phyloP scores from a whole-genome alignment of 768 basidiomycete genomes.

The Antrodiella citrinella region DNA sequence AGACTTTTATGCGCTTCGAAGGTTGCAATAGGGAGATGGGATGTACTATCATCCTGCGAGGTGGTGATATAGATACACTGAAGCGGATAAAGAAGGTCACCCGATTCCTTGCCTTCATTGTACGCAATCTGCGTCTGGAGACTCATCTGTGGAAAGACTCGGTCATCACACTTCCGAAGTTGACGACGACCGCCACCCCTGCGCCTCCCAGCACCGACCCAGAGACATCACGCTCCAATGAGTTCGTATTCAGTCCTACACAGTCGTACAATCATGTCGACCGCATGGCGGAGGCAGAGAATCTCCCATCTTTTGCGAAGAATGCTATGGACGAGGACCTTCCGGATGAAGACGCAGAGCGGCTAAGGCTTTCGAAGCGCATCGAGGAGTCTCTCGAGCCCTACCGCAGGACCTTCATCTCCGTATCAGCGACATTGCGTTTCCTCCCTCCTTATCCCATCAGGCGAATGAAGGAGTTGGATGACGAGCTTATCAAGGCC shows the following conservation, averaged over 20 bases:
- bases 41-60: conserved; percentile 88
- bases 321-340: conserved; percentile 26
- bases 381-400: conserved; percentile 80
- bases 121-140: conserved; percentile 90
- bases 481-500: conserved; percentile 61
- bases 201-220: conserved; percentile 15
- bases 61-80: conserved; percentile 75
- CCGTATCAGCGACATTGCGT: conserved; percentile 85
- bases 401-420: conserved; percentile 82
- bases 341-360: conserved; percentile 67
- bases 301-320: not conserved
- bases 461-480: conserved; percentile 79
- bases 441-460: conserved; percentile 92
- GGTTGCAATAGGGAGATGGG: conserved; percentile 91
- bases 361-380: conserved; percentile 58
- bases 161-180: conserved; percentile 63
- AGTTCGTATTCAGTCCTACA: not conserved
- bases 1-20: conserved; percentile 98
- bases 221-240: not conserved
- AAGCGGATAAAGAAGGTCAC: conserved; percentile 87
- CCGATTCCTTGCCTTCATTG: conserved; percentile 85
- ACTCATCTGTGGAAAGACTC: conserved; percentile 91
- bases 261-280: not conserved
- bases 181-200: conserved; percentile 62
- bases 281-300: not conserved